Conservation (phyloP, 2,329 filamentous ascomycete genomes). For the Magnaporthiopsis rhizophila region DNA sequence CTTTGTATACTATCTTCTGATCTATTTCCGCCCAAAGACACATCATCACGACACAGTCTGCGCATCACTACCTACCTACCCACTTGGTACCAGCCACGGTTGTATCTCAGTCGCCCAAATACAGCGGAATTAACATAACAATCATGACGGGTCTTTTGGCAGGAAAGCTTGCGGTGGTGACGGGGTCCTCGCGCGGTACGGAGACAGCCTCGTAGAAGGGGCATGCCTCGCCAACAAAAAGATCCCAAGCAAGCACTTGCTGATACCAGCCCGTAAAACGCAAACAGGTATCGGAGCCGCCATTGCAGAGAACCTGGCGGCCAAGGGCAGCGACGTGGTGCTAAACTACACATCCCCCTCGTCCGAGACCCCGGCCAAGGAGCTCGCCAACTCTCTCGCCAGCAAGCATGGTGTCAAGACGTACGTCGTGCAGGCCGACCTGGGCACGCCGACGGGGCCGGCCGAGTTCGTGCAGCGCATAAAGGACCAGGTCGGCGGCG, state of each 20-base stretch:
- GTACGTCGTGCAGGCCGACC: slow-evolving; percentile 61
- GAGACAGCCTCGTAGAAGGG: not conserved
- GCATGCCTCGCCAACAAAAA: not conserved
- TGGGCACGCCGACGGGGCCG: slow-evolving; percentile 54
- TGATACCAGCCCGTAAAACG: not conserved
- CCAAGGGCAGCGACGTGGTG: slow-evolving; percentile 61
- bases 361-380: slow-evolving; percentile 36
- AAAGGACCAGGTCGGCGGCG: slow-evolving; percentile 45
- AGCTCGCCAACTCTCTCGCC: slow-evolving; percentile 55
- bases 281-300: slow-evolving; percentile 59
- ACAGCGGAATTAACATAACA: not conserved
- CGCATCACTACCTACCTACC: not conserved
- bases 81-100: too few relatives aligned
- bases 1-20: not conserved
- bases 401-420: slow-evolving; percentile 50
- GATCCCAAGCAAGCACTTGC: not conserved
- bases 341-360: slow-evolving; percentile 57
- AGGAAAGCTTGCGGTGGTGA: slow-evolving; percentile 16
- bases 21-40: too few relatives aligned
- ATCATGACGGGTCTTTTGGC: slow-evolving; percentile 11
- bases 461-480: slow-evolving; percentile 44
- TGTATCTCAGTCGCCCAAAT: too few relatives aligned
- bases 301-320: slow-evolving; percentile 60
- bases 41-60: not conserved
- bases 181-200: slow-evolving; percentile 9